phyloP scores from a whole-genome alignment of 805 yeast genomes.

The Spathaspora gorwiae region DNA sequence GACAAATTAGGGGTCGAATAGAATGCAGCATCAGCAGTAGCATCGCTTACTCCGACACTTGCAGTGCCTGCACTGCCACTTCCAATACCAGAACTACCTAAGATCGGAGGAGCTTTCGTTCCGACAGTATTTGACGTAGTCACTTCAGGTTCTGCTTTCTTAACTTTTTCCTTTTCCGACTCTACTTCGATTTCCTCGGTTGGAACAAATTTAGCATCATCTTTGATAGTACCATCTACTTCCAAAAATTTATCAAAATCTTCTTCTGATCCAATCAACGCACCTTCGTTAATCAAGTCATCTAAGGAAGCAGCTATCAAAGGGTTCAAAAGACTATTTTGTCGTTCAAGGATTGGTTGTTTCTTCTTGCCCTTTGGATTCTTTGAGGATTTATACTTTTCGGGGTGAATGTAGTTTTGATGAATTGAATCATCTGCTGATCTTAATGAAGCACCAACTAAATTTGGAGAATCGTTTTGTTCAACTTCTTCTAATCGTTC shows the following conservation, averaged over 20 bases:
- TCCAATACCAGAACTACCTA: background rate
- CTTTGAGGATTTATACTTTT: constrained; percentile 20
- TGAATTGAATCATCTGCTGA: constrained; percentile 44
- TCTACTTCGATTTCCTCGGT: constrained; percentile 21
- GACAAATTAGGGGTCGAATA: constrained; percentile 43
- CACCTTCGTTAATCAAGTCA: constrained; percentile 46
- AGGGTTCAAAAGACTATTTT: constrained; percentile 1
- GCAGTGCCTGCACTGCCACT: background rate
- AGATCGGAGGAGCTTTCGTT: background rate
- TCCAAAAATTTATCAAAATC: constrained; percentile 51
- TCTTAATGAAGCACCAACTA: constrained; percentile 50
- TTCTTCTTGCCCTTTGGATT: background rate
- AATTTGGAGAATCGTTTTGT: constrained; percentile 43
- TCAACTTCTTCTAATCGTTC: constrained; percentile 51
- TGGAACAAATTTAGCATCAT: constrained; percentile 34
- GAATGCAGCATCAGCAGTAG: background rate
- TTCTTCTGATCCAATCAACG: constrained; percentile 46
- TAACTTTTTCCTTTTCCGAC: constrained; percentile 7
- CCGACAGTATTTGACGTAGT: constrained; percentile 1
- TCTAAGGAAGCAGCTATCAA: constrained; percentile 49
- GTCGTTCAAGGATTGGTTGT: background rate
- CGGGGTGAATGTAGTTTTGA: constrained; percentile 43
- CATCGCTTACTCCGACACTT: background rate
- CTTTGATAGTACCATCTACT: constrained; percentile 48
- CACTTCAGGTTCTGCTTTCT: constrained; percentile 3